Evolutionary conservation across 2,329 filamentous ascomycete genomes (phyloP).

Genomic region (Verticillium zaregamsianum): DNA sequence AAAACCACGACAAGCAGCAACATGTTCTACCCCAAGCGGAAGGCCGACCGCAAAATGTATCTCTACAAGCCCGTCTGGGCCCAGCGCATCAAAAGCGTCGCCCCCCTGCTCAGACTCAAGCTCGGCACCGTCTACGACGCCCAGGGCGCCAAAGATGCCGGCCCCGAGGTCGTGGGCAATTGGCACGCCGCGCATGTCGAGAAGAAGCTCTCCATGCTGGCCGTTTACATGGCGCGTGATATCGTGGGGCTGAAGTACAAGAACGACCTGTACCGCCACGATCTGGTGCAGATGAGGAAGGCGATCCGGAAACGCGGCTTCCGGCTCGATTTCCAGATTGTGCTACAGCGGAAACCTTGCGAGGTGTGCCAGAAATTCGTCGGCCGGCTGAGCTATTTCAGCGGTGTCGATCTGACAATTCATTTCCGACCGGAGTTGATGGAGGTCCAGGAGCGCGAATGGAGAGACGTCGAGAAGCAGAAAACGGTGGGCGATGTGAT

Average conservation of each 20-base stretch:
- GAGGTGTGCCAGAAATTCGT: conserved; percentile 4
- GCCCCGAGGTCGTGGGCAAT: conserved; percentile 1
- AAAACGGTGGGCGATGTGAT: not conserved
- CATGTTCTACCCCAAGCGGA: not conserved
- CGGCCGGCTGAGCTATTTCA: not conserved
- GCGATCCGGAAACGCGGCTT: not conserved
- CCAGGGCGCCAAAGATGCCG: not conserved
- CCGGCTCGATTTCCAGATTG: conserved; percentile 3
- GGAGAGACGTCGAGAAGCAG: no score
- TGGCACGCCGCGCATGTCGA: conserved; percentile 31
- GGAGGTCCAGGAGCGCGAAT: no score
- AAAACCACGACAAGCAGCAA: not conserved
- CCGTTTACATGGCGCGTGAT: conserved; percentile 15
- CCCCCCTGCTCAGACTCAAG: conserved; percentile 21
- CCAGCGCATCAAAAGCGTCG: conserved; percentile 21
- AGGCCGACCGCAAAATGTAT: conserved; percentile 9
- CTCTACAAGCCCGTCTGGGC: conserved; percentile 25
- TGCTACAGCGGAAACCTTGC: conserved; percentile 6
- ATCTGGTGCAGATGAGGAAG: not conserved
- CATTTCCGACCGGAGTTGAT: not conserved
- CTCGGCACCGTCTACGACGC: conserved; percentile 25
- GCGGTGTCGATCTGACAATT: not conserved
- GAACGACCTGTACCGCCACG: not conserved
- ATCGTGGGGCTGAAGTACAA: not conserved
- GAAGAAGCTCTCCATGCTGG: conserved; percentile 32